These are phyloP conservation scores for Pyrenopolyporus hunteri DNA, from an alignment of 495 filamentous ascomycete genomes.

Conservation along the genomic window DNA sequence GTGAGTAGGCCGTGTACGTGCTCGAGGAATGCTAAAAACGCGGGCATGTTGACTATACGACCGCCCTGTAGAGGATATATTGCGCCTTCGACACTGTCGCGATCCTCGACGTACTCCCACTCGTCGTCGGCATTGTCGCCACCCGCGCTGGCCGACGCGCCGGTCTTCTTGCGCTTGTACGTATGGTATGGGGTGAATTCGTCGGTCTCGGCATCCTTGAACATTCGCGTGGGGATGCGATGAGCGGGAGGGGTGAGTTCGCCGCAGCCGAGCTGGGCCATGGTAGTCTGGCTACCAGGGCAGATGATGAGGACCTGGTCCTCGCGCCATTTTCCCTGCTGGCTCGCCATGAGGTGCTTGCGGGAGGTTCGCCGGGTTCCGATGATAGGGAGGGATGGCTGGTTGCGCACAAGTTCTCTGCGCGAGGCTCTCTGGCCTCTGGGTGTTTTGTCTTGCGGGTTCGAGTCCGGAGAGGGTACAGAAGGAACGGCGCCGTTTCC, in stretches of 20 bases:
- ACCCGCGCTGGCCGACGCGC: slow-evolving; percentile 41
- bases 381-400: neutral
- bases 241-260: slow-evolving; percentile 88
- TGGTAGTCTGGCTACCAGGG: slow-evolving; percentile 90
- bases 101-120: slow-evolving; percentile 81
- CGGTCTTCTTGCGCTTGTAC: slow-evolving; percentile 68
- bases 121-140: slow-evolving; percentile 44
- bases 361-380: neutral
- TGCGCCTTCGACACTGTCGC: slow-evolving; percentile 83
- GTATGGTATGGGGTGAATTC: slow-evolving; percentile 87
- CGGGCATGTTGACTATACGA: slow-evolving; percentile 84
- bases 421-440: slow-evolving; percentile 16
- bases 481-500: neutral
- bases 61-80: slow-evolving; percentile 83
- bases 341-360: slow-evolving; percentile 47
- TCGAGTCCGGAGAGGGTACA: neutral
- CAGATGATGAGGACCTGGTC: slow-evolving; percentile 76
- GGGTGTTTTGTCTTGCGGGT: neutral
- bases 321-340: slow-evolving; percentile 59
- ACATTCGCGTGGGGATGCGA: slow-evolving; percentile 91
- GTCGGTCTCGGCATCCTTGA: slow-evolving; percentile 75
- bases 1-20: slow-evolving; percentile 87
- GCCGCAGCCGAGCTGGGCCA: slow-evolving; percentile 90
- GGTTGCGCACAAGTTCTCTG: slow-evolving; percentile 9
- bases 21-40: slow-evolving; percentile 87